Conservation (phyloP, 441 rosid species). For the Macaranga tanarius region DNA sequence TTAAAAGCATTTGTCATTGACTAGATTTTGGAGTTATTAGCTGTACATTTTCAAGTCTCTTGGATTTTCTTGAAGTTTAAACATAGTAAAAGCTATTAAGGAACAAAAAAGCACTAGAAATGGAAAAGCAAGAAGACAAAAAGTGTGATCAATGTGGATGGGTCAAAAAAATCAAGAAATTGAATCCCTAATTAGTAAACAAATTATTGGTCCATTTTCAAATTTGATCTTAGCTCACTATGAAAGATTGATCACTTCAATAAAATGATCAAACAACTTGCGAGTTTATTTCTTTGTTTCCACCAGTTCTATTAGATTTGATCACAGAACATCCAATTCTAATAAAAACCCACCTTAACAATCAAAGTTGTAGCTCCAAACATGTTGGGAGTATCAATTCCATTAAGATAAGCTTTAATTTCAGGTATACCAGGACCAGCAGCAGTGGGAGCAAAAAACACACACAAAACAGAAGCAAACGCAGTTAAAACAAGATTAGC, state of each 20-base stretch:
- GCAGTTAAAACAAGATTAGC: constrained; percentile 63
- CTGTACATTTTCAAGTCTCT: not conserved
- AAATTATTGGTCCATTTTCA: constrained; percentile 1
- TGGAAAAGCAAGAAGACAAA: not conserved
- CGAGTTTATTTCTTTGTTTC: too few species aligned
- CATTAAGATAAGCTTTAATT: constrained; percentile 96
- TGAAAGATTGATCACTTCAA: not conserved
- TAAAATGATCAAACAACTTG: not conserved
- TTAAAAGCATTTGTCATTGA: not conserved
- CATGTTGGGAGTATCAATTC: constrained; percentile 92
- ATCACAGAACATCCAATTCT: not conserved
- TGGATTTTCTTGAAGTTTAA: not conserved
- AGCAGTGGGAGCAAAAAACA: constrained; percentile 87
- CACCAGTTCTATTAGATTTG: too few species aligned
- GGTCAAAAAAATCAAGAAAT: not conserved
- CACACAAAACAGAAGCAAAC: constrained; percentile 68
- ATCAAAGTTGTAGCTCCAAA: constrained; percentile 71
- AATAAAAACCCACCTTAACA: constrained; percentile 60
- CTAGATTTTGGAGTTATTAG: not conserved
- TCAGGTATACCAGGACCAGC: constrained; percentile 99
- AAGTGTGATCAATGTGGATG: not conserved
- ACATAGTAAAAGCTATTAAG: not conserved
- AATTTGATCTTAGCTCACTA: constrained; percentile 10
- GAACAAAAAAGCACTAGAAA: not conserved
- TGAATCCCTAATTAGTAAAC: not conserved